These are phyloP conservation scores for Ceratocystis smalleyi DNA, from an alignment of 2,329 filamentous ascomycete species.

Conservation along the genomic window DNA sequence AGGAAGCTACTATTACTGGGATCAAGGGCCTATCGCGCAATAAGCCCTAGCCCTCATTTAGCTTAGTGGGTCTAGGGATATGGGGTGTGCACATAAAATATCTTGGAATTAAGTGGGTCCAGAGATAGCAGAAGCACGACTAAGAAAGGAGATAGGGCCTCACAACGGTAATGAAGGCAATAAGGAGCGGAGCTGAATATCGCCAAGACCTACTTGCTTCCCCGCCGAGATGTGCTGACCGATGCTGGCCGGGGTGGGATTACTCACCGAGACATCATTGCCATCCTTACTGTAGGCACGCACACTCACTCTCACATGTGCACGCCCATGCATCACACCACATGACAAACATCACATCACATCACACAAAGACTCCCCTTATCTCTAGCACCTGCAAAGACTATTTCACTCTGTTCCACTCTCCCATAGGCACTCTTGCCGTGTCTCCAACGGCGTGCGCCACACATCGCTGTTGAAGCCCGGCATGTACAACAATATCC, in stretches of 20 bases:
- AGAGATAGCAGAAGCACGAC: not conserved
- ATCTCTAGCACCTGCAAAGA: not conserved
- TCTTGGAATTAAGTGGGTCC: not conserved
- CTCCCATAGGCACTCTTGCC: conserved; percentile 19
- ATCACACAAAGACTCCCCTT: not conserved
- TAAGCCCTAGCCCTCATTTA: not conserved
- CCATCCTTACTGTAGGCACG: not conserved
- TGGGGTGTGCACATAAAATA: not conserved
- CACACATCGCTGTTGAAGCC: conserved; percentile 27
- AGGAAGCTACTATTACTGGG: conserved; percentile 4
- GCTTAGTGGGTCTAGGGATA: not conserved
- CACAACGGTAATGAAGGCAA: not conserved
- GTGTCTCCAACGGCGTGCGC: conserved; percentile 26
- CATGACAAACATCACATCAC: not conserved
- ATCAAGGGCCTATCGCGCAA: not conserved
- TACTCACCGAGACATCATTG: not conserved
- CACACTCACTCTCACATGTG: not conserved
- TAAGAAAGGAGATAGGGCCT: not conserved
- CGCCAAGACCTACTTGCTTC: too few relatives aligned
- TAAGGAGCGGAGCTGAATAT: not conserved
- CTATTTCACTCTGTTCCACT: not conserved
- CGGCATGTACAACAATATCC: conserved; percentile 40
- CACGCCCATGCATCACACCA: not conserved
- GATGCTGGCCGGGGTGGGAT: not conserved
- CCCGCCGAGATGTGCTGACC: not conserved